These are phyloP conservation scores for Fraxinus sp. DNA, from an alignment of 305 asterid genomes.

Conservation along the genomic window DNA sequence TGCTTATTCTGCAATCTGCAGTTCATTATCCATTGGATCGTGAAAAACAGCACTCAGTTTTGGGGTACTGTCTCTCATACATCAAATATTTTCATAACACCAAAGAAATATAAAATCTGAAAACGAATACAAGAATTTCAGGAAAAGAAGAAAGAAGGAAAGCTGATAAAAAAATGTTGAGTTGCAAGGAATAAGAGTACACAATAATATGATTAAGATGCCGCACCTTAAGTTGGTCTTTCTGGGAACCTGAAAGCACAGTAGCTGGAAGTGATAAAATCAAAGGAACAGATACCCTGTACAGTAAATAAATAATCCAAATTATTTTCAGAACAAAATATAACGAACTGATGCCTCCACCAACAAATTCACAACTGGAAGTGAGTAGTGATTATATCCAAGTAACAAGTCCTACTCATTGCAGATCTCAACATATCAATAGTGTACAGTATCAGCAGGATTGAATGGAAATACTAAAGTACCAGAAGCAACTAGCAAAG, in stretches of 20 bases:
- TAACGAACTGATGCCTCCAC: neutral
- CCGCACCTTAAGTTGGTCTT: constrained; percentile 86
- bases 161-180: neutral
- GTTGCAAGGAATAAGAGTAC: constrained; percentile 15
- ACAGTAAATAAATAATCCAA: neutral
- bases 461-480: neutral
- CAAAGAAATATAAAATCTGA: neutral
- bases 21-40: neutral
- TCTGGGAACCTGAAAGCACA: constrained; percentile 70
- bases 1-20: neutral
- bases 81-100: constrained; percentile 17
- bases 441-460: neutral
- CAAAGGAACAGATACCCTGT: constrained; percentile 80
- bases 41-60: constrained; percentile 11
- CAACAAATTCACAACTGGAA: constrained; percentile 11
- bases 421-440: neutral
- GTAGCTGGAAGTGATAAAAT: constrained; percentile 80
- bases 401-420: neutral
- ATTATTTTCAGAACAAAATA: neutral
- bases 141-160: neutral
- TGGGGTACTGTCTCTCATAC: constrained; percentile 12
- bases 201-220: constrained; percentile 14
- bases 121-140: neutral
- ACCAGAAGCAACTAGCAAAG: neutral
- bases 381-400: neutral